Conservation (phyloP, 495 filamentous ascomycete genomes). For the Sabuloglossum arenarium region DNA sequence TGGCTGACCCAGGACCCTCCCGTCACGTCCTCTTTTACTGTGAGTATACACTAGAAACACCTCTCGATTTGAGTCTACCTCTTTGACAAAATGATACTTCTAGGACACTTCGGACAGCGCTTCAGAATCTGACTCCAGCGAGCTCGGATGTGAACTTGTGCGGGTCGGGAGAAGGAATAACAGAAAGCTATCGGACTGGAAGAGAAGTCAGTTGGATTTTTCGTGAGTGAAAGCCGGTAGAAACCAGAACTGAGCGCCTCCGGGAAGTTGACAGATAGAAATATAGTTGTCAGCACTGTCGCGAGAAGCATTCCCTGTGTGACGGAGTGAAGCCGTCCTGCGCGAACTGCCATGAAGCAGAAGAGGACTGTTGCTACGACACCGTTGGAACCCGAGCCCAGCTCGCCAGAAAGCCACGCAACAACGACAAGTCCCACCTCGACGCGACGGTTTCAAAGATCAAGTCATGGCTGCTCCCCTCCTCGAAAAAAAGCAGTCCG, state of each 20-base stretch:
- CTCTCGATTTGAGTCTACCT: neutral
- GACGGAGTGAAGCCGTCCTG: neutral
- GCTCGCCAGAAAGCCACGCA: neutral
- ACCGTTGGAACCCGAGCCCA: neutral
- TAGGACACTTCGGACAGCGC: neutral
- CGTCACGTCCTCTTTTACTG: neutral
- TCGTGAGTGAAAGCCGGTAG: neutral
- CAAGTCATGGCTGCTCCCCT: neutral
- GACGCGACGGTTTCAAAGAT: neutral
- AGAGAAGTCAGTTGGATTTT: neutral
- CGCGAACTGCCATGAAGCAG: neutral
- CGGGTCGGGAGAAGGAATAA: neutral
- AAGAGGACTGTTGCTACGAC: neutral
- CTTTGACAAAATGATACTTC: neutral
- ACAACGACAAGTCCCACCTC: neutral
- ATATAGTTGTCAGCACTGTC: neutral
- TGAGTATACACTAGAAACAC: neutral
- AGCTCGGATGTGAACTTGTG: neutral
- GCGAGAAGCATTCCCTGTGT: neutral
- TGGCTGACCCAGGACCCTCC: neutral
- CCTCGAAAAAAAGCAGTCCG: neutral
- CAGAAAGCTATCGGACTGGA: neutral
- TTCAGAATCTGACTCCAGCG: neutral
- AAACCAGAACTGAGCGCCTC: no score
- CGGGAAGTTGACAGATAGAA: neutral